Evolutionary conservation across 2,329 filamentous ascomycete species (phyloP).

Genomic region (Penicillium freii): DNA sequence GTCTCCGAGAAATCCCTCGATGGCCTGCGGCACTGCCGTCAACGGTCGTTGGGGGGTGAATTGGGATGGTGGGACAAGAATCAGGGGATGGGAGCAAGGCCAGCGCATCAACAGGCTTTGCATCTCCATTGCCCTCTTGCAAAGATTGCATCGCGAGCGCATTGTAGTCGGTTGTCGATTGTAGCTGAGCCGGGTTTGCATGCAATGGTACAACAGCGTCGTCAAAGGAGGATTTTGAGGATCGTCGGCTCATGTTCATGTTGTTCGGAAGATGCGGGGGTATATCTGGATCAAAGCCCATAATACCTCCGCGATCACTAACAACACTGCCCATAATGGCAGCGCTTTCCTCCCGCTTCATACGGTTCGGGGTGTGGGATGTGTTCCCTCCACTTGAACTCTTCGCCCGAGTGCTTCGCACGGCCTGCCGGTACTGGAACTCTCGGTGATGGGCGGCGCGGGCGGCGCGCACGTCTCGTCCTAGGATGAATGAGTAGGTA

Average conservation of each 20-base stretch:
- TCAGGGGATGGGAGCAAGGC: slow-evolving; percentile 51
- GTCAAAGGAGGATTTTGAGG: slow-evolving; percentile 51
- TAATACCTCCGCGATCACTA: slow-evolving; percentile 57
- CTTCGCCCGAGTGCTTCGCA: slow-evolving; percentile 44
- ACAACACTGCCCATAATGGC: slow-evolving; percentile 51
- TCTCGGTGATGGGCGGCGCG: slow-evolving; percentile 48
- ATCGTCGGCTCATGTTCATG: slow-evolving; percentile 47
- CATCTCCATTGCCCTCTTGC: slow-evolving; percentile 36
- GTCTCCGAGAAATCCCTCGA: slow-evolving; percentile 61
- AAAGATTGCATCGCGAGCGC: slow-evolving; percentile 48
- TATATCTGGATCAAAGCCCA: slow-evolving; percentile 48
- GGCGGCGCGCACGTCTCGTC: slow-evolving; percentile 57
- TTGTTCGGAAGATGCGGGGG: slow-evolving; percentile 37
- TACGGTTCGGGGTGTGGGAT: slow-evolving; percentile 46
- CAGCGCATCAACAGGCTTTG: slow-evolving; percentile 47
- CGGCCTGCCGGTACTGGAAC: slow-evolving; percentile 42
- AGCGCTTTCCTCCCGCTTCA: slow-evolving; percentile 45
- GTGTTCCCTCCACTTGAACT: slow-evolving; percentile 47
- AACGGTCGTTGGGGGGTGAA: slow-evolving; percentile 54
- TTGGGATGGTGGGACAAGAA: slow-evolving; percentile 57
- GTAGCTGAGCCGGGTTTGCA: slow-evolving; percentile 39
- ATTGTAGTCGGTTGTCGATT: slow-evolving; percentile 46
- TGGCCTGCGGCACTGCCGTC: slow-evolving; percentile 50
- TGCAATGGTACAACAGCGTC: slow-evolving; percentile 36
- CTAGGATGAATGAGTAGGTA: slow-evolving; percentile 62